Evolutionary conservation across 108 stramenopile species (phyloP).

Genomic region (Skeletonema menzelii): DNA sequence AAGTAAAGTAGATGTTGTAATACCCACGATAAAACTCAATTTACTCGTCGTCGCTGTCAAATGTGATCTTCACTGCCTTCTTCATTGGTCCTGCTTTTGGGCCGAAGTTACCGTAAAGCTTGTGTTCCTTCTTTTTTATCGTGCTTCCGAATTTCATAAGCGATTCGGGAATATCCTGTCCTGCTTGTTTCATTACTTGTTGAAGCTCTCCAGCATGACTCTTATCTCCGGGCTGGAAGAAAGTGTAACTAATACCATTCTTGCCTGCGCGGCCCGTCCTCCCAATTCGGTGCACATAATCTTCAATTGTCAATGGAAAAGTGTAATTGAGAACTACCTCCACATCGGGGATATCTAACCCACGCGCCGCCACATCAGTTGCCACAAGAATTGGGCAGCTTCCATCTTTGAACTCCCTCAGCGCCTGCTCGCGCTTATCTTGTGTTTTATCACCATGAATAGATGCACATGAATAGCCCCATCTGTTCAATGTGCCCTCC

Average conservation of each 20-base stretch:
- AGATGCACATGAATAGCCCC: constrained; percentile 66
- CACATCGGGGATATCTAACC: constrained; percentile 98
- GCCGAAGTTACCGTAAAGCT: constrained; percentile 96
- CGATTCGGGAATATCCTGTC: constrained; percentile 88
- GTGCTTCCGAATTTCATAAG: constrained; percentile 96
- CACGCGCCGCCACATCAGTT: constrained; percentile 97
- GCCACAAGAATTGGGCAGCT: constrained; percentile 91
- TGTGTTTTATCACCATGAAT: constrained; percentile 99
- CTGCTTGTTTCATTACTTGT: constrained; percentile 96
- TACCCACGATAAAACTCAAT: not conserved
- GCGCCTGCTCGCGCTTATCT: constrained; percentile 83
- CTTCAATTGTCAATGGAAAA: constrained; percentile 96
- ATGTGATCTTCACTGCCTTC: constrained; percentile 87
- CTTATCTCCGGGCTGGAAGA: constrained; percentile 96
- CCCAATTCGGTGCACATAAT: constrained; percentile 97
- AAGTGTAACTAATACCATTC: constrained; percentile 94
- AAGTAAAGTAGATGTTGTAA: not conserved
- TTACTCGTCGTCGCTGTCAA: constrained; percentile 53
- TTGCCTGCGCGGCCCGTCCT: constrained; percentile 98
- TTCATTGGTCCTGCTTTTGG: constrained; percentile 82
- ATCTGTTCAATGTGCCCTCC: constrained; percentile 79
- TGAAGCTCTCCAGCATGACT: constrained; percentile 95
- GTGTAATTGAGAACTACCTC: constrained; percentile 97
- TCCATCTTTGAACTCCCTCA: constrained; percentile 92
- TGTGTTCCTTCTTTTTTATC: constrained; percentile 99